Conservation (phyloP, 805 yeast species). For the Wickerhamiella allomyrinae region DNA sequence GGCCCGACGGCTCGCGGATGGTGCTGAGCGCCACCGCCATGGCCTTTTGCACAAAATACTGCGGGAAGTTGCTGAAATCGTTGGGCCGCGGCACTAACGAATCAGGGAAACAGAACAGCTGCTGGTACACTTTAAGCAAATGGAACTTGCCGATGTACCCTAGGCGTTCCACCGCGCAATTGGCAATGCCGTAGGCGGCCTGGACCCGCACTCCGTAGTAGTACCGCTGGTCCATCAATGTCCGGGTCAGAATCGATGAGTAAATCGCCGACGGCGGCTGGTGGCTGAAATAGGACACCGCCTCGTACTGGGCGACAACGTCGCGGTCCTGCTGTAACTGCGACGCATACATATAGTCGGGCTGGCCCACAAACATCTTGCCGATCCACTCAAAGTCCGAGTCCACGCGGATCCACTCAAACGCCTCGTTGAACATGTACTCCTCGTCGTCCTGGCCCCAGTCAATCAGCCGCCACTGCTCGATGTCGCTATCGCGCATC, state of each 20-base stretch:
- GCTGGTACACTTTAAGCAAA: slow-evolving; percentile 52
- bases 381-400: slow-evolving; percentile 97
- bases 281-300: slow-evolving; percentile 57
- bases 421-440: slow-evolving; percentile 61
- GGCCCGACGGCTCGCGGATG: slow-evolving; percentile 49
- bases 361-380: slow-evolving; percentile 63
- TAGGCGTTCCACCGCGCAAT: slow-evolving; percentile 44
- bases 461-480: slow-evolving; percentile 60
- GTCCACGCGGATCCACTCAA: slow-evolving; percentile 96
- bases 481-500: slow-evolving; percentile 42
- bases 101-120: slow-evolving; percentile 51
- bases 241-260: slow-evolving; percentile 64
- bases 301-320: slow-evolving; percentile 86
- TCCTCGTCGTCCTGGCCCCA: slow-evolving; percentile 60
- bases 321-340: slow-evolving; percentile 91
- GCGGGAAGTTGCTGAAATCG: slow-evolving; percentile 58
- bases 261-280: slow-evolving; percentile 52
- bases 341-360: slow-evolving; percentile 88
- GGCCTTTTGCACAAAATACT: slow-evolving; percentile 54
- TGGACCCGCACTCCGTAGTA: slow-evolving; percentile 80
- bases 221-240: slow-evolving; percentile 70
- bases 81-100: slow-evolving; percentile 63
- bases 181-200: slow-evolving; percentile 69
- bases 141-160: slow-evolving; percentile 63
- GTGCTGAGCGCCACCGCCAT: slow-evolving; percentile 48